Conservation (phyloP, 108 stramenopile genomes). For the Fragilariopsis cylindrus region DNA sequence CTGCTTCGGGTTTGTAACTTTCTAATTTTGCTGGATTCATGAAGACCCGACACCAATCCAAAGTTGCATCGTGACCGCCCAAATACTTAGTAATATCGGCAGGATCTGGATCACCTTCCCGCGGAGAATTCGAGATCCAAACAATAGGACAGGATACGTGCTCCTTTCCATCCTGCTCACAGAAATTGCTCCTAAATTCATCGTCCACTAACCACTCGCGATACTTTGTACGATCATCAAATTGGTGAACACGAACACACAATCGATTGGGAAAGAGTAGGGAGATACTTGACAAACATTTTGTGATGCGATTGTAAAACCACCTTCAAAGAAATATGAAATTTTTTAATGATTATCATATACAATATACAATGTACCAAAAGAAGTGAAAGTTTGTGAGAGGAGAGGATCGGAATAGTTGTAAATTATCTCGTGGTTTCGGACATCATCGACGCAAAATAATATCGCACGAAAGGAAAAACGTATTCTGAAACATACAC, state of each 20-base stretch:
- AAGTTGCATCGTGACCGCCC: constrained; percentile 83
- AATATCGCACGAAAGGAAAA: too few species aligned
- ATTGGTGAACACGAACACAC: constrained; percentile 71
- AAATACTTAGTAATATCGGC: constrained; percentile 65
- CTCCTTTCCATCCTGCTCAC: constrained; percentile 36
- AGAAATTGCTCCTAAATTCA: constrained; percentile 51
- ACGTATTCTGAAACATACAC: constrained; percentile 34
- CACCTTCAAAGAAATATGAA: constrained; percentile 44
- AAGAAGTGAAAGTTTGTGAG: neutral
- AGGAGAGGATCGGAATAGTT: too few species aligned
- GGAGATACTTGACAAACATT: constrained; percentile 72
- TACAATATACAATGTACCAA: neutral
- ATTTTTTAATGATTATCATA: neutral
- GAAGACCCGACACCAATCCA: constrained; percentile 74
- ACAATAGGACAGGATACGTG: constrained; percentile 71
- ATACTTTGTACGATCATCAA: constrained; percentile 63
- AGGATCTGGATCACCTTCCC: constrained; percentile 29
- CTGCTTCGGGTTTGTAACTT: neutral
- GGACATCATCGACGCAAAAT: too few species aligned
- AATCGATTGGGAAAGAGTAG: constrained; percentile 76
- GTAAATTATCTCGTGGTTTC: too few species aligned
- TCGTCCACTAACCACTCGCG: constrained; percentile 79
- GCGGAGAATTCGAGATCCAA: constrained; percentile 52
- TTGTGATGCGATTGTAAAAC: constrained; percentile 79
- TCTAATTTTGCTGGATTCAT: constrained; percentile 29